phyloP scores from a whole-genome alignment of 768 basidiomycete genomes.

The Macrocybe gigantea region DNA sequence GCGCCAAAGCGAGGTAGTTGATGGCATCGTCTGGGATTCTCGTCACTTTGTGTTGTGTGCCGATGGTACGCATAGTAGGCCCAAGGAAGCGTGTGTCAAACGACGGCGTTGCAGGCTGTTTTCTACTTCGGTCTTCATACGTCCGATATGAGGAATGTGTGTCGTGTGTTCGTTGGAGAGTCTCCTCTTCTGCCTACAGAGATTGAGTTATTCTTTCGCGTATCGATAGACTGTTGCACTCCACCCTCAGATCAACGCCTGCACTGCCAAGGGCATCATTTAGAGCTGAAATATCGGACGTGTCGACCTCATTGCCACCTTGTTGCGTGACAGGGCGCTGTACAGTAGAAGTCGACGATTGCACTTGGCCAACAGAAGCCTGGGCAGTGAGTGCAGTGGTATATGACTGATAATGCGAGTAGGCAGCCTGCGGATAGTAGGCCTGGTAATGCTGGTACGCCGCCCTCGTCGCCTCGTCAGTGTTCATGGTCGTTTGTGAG shows the following conservation, averaged over 20 bases:
- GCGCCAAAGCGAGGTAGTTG: constrained; percentile 74
- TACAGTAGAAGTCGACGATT: constrained; percentile 16
- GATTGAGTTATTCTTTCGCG: background rate
- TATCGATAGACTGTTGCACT: constrained; percentile 9
- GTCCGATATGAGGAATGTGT: constrained; percentile 57
- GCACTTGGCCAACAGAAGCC: constrained; percentile 11
- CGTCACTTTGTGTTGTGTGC: constrained; percentile 61
- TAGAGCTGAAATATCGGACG: constrained; percentile 68
- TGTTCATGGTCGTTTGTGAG: too few species aligned
- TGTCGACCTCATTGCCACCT: constrained; percentile 38
- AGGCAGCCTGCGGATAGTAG: constrained; percentile 38
- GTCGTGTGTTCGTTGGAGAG: constrained; percentile 61
- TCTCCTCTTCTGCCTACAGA: constrained; percentile 78
- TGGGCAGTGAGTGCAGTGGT: constrained; percentile 26
- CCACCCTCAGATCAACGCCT: constrained; percentile 78
- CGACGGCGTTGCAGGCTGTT: constrained; percentile 63
- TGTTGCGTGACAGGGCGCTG: constrained; percentile 11
- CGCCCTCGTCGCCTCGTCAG: constrained; percentile 8
- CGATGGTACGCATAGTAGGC: constrained; percentile 62
- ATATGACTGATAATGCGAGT: constrained; percentile 42
- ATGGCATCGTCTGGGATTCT: constrained; percentile 64
- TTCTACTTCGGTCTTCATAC: constrained; percentile 74
- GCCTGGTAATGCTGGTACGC: constrained; percentile 45
- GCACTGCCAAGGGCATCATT: constrained; percentile 85
- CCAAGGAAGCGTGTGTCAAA: constrained; percentile 67